Base-by-base conservation (phyloP, 2,329 filamentous ascomycete species). In the Alternaria rosae region DNA sequence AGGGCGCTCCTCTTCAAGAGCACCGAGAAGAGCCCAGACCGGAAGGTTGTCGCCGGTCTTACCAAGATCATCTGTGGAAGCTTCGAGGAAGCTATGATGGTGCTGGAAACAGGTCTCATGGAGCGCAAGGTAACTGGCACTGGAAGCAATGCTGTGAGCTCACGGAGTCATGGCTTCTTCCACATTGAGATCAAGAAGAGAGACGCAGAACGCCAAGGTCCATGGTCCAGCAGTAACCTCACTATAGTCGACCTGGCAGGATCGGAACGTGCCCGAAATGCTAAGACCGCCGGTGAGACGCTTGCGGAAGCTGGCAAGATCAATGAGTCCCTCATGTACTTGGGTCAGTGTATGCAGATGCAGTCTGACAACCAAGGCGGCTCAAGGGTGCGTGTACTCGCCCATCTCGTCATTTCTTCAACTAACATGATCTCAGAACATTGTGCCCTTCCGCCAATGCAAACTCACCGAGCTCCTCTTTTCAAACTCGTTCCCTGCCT, bases 311-410 rank as follows among this genome's bases (percentile, higher is more conserved):
- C 94, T 35, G 95, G 95, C 55, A 98, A 98, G 82, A 99, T 99
- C 78, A 99, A 99, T 75, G 94, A 97, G 79, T 97, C 92, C 75
- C 83, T 99, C 75, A 99, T 99, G 95, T 98, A 97, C 77, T 86
- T 99, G 1, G 95, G 95, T 0, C 95, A 98, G 76, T 99, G 95
- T 76, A 86, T 99, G 71, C 94, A 98, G 77, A 94, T 97, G 85
- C 94, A 97, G 78, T 94, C 91, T 62, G 92, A 94, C 70, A 86
- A 89, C 30, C 89, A 90, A 44, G 89, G 85, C 65, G 89, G 89
- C 12, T 88, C 86, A 75, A 94, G 92, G 86, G 91, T 92, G 84
- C 48, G 65, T 47, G 7, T n/a, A 30, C 41, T 8, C 15, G 51
- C 42, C 52, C 20, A 7, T 12, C 9, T 53, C 11, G 3, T 35